phyloP scores from a whole-genome alignment of 495 filamentous ascomycete species.

The Gamarada debralockiae region DNA sequence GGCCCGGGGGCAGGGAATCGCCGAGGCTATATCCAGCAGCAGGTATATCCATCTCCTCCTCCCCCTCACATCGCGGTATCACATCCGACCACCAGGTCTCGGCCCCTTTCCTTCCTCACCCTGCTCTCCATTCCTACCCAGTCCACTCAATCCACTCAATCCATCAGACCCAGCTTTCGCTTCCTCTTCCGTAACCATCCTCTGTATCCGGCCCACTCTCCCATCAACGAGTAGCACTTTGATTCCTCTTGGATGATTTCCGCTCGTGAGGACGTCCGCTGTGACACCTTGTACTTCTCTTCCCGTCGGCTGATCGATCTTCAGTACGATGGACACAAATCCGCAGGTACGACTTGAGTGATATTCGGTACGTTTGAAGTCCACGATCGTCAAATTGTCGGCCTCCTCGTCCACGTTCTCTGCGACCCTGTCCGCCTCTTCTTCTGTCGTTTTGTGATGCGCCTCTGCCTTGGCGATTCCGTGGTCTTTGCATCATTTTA shows the following conservation, averaged over 20 bases:
- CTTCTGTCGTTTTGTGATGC: neutral
- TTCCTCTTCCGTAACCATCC: slow-evolving; percentile 32
- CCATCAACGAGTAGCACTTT: slow-evolving; percentile 69
- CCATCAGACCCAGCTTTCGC: slow-evolving; percentile 16
- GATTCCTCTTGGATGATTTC: slow-evolving; percentile 70
- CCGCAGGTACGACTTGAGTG: slow-evolving; percentile 48
- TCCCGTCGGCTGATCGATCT: slow-evolving; percentile 67
- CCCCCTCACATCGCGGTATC: neutral
- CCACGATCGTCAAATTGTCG: neutral
- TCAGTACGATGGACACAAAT: slow-evolving; percentile 63
- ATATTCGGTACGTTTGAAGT: slow-evolving; percentile 40
- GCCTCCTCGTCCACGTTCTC: neutral
- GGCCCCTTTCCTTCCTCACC: no score
- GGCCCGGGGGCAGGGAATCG: neutral
- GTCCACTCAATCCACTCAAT: slow-evolving; percentile 17
- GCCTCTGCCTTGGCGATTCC: neutral
- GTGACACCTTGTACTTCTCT: slow-evolving; percentile 60
- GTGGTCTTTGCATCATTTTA: slow-evolving; percentile 3
- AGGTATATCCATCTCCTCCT: slow-evolving; percentile 8
- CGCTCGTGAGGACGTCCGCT: slow-evolving; percentile 58
- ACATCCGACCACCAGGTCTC: neutral
- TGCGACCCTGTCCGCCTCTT: neutral
- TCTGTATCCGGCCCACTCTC: slow-evolving; percentile 64
- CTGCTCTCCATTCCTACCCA: slow-evolving; percentile 18
- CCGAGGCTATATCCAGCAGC: slow-evolving; percentile 5